Evolutionary conservation across 2,329 filamentous ascomycete genomes (phyloP).

Genomic region (Claviceps fusiformis): DNA sequence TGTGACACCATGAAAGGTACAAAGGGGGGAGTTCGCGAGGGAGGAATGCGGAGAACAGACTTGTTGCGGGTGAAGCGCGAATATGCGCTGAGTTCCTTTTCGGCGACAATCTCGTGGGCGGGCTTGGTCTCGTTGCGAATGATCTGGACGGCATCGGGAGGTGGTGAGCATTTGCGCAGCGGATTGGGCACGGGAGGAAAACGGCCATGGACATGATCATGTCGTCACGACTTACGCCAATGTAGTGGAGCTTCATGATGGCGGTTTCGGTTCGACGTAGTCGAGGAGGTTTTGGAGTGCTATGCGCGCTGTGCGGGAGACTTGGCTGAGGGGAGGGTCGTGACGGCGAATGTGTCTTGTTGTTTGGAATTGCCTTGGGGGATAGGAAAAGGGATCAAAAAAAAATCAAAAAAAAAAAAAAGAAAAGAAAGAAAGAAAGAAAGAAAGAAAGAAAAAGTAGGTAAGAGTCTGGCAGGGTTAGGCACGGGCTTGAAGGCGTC

Average conservation of each 20-base stretch:
- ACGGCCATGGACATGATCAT: conserved; percentile 8
- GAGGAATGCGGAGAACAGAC: conserved; percentile 27
- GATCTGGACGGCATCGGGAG: conserved; percentile 42
- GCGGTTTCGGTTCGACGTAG: neutral
- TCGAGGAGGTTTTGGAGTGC: neutral
- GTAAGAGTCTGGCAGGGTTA: too few relatives aligned
- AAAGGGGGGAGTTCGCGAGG: neutral
- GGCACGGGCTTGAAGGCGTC: neutral
- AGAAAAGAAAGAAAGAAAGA: neutral
- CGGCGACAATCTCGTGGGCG: conserved; percentile 60
- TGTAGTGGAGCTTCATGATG: conserved; percentile 78
- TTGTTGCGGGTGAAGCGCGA: conserved; percentile 65
- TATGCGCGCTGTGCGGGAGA: neutral
- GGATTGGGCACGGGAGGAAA: conserved; percentile 8
- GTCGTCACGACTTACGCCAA: conserved; percentile 50
- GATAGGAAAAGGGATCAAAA: too few relatives aligned
- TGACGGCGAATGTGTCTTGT: neutral
- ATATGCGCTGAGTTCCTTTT: conserved; percentile 66
- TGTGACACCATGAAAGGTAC: too few relatives aligned
- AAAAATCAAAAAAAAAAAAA: too few relatives aligned
- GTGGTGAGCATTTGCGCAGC: neutral
- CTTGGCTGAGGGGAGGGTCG: neutral
- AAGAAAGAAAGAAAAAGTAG: too few relatives aligned
- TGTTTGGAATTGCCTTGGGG: neutral
- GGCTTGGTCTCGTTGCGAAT: conserved; percentile 68